phyloP scores from a whole-genome alignment of 2,329 filamentous ascomycete genomes.

The Penicillium sp. region DNA sequence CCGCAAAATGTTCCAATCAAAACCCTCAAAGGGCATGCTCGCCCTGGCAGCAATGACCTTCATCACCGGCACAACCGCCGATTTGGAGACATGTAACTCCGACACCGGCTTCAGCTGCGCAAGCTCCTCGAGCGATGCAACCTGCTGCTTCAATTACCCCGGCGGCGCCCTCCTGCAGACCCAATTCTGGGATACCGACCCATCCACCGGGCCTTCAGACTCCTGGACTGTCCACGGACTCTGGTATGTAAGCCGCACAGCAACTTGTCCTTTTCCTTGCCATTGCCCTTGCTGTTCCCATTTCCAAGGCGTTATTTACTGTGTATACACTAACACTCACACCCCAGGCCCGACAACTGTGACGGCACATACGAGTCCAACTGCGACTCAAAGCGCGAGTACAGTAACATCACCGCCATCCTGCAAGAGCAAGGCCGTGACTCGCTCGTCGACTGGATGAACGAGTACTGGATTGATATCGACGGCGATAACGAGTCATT shows the following conservation, averaged over 20 bases:
- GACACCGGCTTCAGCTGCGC: constrained; percentile 53
- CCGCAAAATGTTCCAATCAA: constrained; percentile 1
- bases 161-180: constrained; percentile 57
- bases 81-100: constrained; percentile 28
- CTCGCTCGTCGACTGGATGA: constrained; percentile 55
- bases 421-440: constrained; percentile 49
- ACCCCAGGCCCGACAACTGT: constrained; percentile 49
- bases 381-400: constrained; percentile 54
- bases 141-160: constrained; percentile 58
- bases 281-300: background rate
- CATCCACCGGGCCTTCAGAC: constrained; percentile 52
- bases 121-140: constrained; percentile 50
- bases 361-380: constrained; percentile 56
- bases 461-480: constrained; percentile 59
- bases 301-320: no score
- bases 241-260: constrained; percentile 41
- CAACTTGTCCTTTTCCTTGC: no score
- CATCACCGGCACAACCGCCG: constrained; percentile 22
- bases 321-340: background rate
- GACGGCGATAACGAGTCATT: constrained; percentile 54
- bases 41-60: constrained; percentile 25
- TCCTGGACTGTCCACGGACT: constrained; percentile 59
- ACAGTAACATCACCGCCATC: constrained; percentile 57
- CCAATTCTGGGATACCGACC: constrained; percentile 59
- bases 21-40: constrained; percentile 21